Base-by-base conservation (phyloP, 352 stramenopile species). In the Discostella stelligera region DNA sequence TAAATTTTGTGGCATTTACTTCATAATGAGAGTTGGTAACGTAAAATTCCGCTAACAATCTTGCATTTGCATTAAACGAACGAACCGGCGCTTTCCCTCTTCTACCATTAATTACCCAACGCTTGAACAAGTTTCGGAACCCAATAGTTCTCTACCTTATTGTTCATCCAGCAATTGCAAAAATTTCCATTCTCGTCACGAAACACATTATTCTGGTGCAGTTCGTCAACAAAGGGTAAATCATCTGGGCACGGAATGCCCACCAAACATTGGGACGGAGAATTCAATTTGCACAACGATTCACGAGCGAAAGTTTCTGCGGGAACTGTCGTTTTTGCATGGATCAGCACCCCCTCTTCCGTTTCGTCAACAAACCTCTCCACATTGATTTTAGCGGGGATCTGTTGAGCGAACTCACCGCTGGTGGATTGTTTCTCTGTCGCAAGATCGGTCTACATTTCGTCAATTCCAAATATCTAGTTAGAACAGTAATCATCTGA, bases 261-360 rank as follows among this genome's bases (percentile, higher is more conserved):
- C 0, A 82, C 74, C 20, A 82, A 59, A 32, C 74, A 82, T 66
- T 77, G 46, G 0, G 60, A 70, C 21, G 66, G 66, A 11, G 61
- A 66, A 54, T 82, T 82, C 10, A 62, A 41, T 65, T 70, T 70
- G 37, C 74, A 82, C 61, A 82, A 70, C 53, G 66, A 69, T 20
- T 82, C 66, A 48, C 74, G 61, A 25, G 66, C 58, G 54, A 77
- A 82, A n/a, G 74, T 76, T 71, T 76, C 66, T 18, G 80, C 63
- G 11, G 61, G 82, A 37, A 80, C 71, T n/a, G 84, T 79, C 9
- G 79, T 87, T 71, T 89, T 89, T 32, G 79, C 77, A 68, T 89
- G 83, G 18, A 89, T 75, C 52, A 89, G 67, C 11, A 84, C 62
- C 8, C 75, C 83, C 75, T 89, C 83, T 23, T 83, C 62, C 39